A percentile compares a stretch with the other conserved stretches of the same genome.
phyloP scores from a whole-genome alignment of 116 monocot species.

The Cymodocea nodosa region DNA sequence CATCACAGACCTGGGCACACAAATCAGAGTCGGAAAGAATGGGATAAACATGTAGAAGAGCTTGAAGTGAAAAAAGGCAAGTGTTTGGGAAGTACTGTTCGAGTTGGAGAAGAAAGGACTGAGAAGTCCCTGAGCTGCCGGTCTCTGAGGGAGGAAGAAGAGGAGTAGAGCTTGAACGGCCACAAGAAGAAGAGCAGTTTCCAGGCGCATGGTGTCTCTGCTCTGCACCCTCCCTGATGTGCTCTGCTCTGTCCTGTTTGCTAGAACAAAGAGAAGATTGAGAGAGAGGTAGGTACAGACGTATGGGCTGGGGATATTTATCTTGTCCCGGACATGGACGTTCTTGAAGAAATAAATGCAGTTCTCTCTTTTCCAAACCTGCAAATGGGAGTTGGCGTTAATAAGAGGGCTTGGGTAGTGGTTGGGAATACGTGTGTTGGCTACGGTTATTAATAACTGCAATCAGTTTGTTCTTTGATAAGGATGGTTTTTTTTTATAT shows the following conservation, averaged over 20 bases:
- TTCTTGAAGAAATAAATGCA: background rate
- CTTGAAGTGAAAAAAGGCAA: background rate
- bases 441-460: too few species aligned
- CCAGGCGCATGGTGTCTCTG: background rate
- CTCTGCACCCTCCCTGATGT: too few species aligned
- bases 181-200: background rate
- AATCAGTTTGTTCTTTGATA: too few species aligned
- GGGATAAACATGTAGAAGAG: background rate
- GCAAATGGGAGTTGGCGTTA: background rate
- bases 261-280: background rate
- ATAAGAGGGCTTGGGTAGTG: background rate
- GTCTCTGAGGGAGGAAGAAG: background rate
- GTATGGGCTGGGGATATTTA: background rate
- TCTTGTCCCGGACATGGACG: background rate
- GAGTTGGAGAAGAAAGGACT: background rate
- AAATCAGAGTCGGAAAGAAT: background rate
- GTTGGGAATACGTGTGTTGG: background rate
- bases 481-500: too few species aligned
- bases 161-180: background rate
- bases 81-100: background rate
- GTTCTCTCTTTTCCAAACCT: too few species aligned
- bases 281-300: background rate
- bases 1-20: background rate
- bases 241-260: background rate
- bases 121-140: background rate